Conservation (phyloP, 768 basidiomycete species). For the Suillus decipiens region DNA sequence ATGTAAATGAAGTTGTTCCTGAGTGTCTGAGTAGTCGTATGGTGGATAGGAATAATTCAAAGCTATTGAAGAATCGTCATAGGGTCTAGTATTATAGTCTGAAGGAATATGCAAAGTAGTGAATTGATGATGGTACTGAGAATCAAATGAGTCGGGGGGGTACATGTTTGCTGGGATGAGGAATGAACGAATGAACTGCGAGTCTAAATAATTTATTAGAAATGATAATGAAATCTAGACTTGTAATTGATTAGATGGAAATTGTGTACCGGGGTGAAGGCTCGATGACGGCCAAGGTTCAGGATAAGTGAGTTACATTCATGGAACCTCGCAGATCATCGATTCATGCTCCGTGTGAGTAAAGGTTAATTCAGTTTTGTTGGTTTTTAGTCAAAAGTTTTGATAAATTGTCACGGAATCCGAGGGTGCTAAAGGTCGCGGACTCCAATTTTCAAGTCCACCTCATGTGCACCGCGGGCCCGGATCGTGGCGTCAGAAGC, state of each 20-base stretch:
- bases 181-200: no score
- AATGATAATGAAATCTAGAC: neutral
- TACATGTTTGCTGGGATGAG: constrained; percentile 5
- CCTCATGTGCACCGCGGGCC: neutral
- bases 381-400: no score
- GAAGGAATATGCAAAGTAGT: neutral
- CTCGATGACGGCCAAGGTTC: neutral
- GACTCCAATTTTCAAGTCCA: neutral
- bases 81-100: neutral
- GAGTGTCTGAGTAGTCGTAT: constrained; percentile 7
- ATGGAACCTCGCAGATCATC: neutral
- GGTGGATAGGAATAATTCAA: constrained; percentile 21
- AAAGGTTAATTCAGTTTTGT: neutral
- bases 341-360: neutral
- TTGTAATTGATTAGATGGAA: neutral
- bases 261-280: neutral
- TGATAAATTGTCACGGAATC: neutral
- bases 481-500: constrained; percentile 9
- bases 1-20: constrained; percentile 24
- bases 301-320: neutral
- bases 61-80: constrained; percentile 5
- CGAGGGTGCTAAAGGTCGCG: neutral
- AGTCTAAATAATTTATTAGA: neutral
- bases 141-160: neutral
- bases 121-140: neutral